phyloP scores from a whole-genome alignment of 148 eudicot species.

The Salicornia ramosissima region DNA sequence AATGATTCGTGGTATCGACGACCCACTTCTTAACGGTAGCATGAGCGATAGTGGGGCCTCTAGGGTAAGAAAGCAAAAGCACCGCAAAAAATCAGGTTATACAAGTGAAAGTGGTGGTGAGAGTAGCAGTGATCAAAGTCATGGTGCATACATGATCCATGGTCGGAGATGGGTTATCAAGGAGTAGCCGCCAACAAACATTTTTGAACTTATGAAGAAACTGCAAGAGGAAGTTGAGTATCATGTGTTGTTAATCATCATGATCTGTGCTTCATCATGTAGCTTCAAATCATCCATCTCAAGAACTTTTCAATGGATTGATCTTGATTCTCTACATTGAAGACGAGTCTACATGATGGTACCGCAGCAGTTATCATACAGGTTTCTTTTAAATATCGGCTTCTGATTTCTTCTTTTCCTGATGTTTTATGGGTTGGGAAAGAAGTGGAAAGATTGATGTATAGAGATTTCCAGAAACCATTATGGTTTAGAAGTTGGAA shows the following conservation, averaged over 20 bases:
- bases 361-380: not conserved
- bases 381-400: not conserved
- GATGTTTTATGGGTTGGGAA: conserved; percentile 1
- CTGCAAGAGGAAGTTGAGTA: not conserved
- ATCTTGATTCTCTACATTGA: not conserved
- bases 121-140: conserved; percentile 79
- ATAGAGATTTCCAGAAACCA: conserved; percentile 11
- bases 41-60: conserved; percentile 63
- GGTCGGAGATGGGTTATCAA: conserved; percentile 91
- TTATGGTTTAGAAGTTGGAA: not conserved
- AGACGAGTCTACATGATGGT: conserved; percentile 5
- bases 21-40: conserved; percentile 88
- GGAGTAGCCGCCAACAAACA: conserved; percentile 39
- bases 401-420: conserved; percentile 4
- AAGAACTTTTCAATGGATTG: not conserved
- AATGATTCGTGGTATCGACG: conserved; percentile 87
- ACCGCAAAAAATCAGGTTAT: conserved; percentile 67
- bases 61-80: conserved; percentile 57
- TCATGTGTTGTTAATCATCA: not conserved
- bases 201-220: not conserved
- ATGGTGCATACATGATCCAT: conserved; percentile 57
- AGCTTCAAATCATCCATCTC: not conserved
- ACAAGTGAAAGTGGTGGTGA: conserved; percentile 98
- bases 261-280: not conserved
- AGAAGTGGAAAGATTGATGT: conserved; percentile 18